Percentiles rank a stretch among this genome's conserved stretches.
Evolutionary conservation across 352 stramenopile genomes (phyloP).

Genomic region (Globisporangium nagaii): DNA sequence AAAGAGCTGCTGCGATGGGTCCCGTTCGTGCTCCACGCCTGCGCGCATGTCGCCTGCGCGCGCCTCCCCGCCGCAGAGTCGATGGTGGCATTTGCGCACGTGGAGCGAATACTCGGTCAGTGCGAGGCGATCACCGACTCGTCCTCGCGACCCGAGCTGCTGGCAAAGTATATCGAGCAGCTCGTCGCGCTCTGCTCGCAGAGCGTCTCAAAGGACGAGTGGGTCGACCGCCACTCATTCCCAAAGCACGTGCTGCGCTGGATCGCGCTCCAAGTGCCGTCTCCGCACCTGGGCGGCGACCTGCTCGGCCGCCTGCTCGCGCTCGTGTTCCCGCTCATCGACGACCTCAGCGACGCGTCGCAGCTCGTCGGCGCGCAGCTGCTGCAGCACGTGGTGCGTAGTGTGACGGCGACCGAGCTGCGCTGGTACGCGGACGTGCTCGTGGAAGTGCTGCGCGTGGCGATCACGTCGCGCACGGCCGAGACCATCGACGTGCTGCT

Average conservation of each 20-base stretch:
- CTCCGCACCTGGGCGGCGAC: slow-evolving; percentile 58
- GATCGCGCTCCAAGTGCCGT: slow-evolving; percentile 47
- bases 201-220: slow-evolving; percentile 59
- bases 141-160: slow-evolving; percentile 6
- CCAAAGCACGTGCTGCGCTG: slow-evolving; percentile 56
- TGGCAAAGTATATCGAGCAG: slow-evolving; percentile 28
- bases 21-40: slow-evolving; percentile 29
- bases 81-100: slow-evolving; percentile 17
- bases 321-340: slow-evolving; percentile 74
- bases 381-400: slow-evolving; percentile 52
- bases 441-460: slow-evolving; percentile 61
- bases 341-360: slow-evolving; percentile 58
- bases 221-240: slow-evolving; percentile 35
- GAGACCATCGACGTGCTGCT: slow-evolving; percentile 53
- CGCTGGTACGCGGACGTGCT: slow-evolving; percentile 79
- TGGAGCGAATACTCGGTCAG: slow-evolving; percentile 15
- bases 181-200: slow-evolving; percentile 45
- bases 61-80: slow-evolving; percentile 19
- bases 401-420: slow-evolving; percentile 67
- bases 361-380: slow-evolving; percentile 58
- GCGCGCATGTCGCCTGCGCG: slow-evolving; percentile 24
- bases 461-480: slow-evolving; percentile 53
- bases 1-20: slow-evolving; percentile 28
- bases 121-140: slow-evolving; percentile 15
- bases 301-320: slow-evolving; percentile 67